Base-by-base conservation (phyloP, 208 protist species). In the Acanthamoeba culbertsoni region DNA sequence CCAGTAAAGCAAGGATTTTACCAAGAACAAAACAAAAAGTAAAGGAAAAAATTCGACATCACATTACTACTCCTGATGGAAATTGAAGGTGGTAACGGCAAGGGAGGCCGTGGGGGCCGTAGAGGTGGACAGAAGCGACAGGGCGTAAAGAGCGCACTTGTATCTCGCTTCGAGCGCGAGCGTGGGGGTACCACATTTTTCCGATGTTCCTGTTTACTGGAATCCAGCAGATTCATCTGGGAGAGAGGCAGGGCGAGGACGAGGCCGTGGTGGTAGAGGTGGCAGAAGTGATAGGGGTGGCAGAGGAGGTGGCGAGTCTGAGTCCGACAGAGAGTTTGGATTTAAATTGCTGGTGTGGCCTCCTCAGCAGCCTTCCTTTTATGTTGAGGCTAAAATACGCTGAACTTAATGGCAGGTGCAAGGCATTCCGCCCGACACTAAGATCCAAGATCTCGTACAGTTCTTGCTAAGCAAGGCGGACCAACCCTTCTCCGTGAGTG, bases 271-370 rank as follows among this genome's bases (percentile, higher is more conserved):
- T 0, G 10, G 79, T 40, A 46, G 53, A 31, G 18, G 79, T 16
- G 79, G 53, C 4, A 46, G 43, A 3, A 48, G 53, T 7, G 6
- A 57, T 51, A 42, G 86, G 8, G 86, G 86, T 23, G 71, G 86
- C 7, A 55, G 86, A n/a, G 55, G 86, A 91, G 40, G 51, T 10
- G 88, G 88, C 0, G 82, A 90, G 31, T 35, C 12, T 0, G 88
- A 92, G 40, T 77, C 33, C 35, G 59, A 92, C 10, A 77, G 42
- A 35, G 57, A 92, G 37, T 77, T 79, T 92, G 88, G 88, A 42
- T 71, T 77, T 40, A 92, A 92, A n/a, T 77, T 92, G 55, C 42
- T 92, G 88, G 88, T 79, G 1, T 73, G 0, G 6, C 57, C 5
- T 26, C 28, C 42, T 73, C 8, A 18, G 28, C 40, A 18, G 51